Percentiles rank a stretch among this genome's conserved stretches.
These are phyloP conservation scores for Oldenlandia corymbosa DNA, from an alignment of 257 asterid species.

Conservation along the genomic window DNA sequence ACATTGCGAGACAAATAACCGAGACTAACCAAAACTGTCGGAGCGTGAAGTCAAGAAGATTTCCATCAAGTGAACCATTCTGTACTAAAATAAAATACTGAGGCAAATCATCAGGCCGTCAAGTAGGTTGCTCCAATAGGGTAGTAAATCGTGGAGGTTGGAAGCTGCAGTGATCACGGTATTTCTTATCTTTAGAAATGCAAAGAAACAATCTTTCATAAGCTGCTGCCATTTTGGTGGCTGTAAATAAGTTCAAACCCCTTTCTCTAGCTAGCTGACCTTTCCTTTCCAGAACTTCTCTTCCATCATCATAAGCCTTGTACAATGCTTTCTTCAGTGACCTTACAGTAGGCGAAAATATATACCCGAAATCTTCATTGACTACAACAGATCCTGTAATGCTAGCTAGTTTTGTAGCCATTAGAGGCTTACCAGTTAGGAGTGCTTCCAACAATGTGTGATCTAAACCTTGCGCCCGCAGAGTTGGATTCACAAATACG, in stretches of 20 bases:
- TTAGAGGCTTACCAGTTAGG: constrained; percentile 60
- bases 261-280: constrained; percentile 50
- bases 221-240: constrained; percentile 72
- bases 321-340: constrained; percentile 53
- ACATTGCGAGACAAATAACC: too few relatives aligned
- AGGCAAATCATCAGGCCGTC: too few relatives aligned
- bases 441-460: constrained; percentile 71
- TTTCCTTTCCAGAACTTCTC: constrained; percentile 34
- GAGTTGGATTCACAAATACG: constrained; percentile 62
- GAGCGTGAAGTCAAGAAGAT: too few relatives aligned
- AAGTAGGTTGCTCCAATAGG: too few relatives aligned
- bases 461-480: constrained; percentile 75
- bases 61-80: too few relatives aligned
- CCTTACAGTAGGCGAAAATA: constrained; percentile 52
- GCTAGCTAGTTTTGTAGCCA: constrained; percentile 69
- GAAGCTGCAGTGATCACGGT: constrained; percentile 23
- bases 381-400: constrained; percentile 54
- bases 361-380: constrained; percentile 52
- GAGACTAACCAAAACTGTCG: too few relatives aligned
- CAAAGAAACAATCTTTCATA: constrained; percentile 71
- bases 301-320: constrained; percentile 53
- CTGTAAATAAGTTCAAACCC: constrained; percentile 52
- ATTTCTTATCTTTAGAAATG: constrained; percentile 31
- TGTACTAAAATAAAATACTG: too few relatives aligned
- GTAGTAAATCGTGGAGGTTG: background rate